Evolutionary conservation across 441 rosid genomes (phyloP), one percentile per base, ranked within the genome.

Genomic region (Theobroma grandiflorum): DNA sequence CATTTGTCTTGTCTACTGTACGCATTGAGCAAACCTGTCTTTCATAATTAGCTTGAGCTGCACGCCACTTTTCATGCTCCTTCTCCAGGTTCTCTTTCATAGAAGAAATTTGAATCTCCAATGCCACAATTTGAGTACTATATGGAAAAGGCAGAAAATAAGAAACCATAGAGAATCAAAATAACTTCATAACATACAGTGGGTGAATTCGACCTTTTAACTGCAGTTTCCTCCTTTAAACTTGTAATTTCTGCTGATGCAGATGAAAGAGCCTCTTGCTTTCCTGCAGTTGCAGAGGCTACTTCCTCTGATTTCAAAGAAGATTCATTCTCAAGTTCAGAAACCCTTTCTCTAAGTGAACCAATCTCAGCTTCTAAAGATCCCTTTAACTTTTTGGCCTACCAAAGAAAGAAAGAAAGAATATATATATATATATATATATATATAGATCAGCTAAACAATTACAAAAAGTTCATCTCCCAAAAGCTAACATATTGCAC

Each of bases 11-110:
- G 64, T 4, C 76, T 55, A 38, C n/a, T n/a, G 12, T 37, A 50
- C 20, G n/a, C 65, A 38, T 49, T n/a, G 66, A 80, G 79, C 73
- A 49, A 82, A 97, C 99, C 99, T 97, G 99, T 89, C 98, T 89
- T 90, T 97, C 99, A 80, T 97, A 97, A 83, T 97, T 97, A 74
- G 91, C 87, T 83, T 95, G 98, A 79, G 98, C 93, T 82, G 88
- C 74, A 68, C 91, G 91, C 95, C 99, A 91, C 78, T 90, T 86
- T 81, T 90, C 94, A 85, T 94, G 98, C 82, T 91, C 98, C 68
- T 72, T 85, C 87, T 91, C 94, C 86, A 96, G 87, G 71, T 93
- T 92, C 26, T 89, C 92, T 85, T 93, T 94, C 77, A 93, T 67
- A 79, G 84, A 81, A 82, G 93, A 87, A 78, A 90, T 77, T 81